Percentiles rank a stretch among this genome's conserved stretches.
Conservation (phyloP, 768 basidiomycete species). For the Candolleomyces eurysporus region DNA sequence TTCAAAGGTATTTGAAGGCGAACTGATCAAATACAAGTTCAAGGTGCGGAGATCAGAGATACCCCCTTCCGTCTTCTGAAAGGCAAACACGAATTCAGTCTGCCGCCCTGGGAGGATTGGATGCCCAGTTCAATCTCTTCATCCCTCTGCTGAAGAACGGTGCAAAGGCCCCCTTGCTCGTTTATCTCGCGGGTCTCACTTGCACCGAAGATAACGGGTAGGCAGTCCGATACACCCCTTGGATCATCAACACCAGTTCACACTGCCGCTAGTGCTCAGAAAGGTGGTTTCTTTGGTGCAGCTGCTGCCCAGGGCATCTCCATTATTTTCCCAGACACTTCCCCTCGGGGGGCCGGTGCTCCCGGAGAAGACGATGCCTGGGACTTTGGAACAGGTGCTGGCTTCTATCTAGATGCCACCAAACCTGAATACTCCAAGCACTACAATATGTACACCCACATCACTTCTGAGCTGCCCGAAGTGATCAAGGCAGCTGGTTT, state of each 20-base stretch:
- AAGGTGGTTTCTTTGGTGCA: conserved; percentile 87
- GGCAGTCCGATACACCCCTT: conserved; percentile 14
- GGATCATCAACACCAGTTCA: background rate
- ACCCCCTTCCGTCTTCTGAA: background rate
- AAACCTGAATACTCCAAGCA: conserved; percentile 65
- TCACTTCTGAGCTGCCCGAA: conserved; percentile 81
- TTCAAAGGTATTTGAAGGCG: conserved; percentile 80
- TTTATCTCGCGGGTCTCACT: conserved; percentile 86
- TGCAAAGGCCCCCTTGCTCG: conserved; percentile 60
- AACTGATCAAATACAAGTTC: conserved; percentile 84
- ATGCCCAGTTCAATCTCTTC: conserved; percentile 86
- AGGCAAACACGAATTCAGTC: conserved; percentile 46
- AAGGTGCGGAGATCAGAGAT: conserved; percentile 40
- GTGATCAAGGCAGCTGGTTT: conserved; percentile 71
- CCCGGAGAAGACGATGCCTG: conserved; percentile 79
- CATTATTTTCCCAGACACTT: conserved; percentile 93
- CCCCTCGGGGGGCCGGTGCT: conserved; percentile 87
- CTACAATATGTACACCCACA: conserved; percentile 88
- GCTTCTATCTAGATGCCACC: conserved; percentile 95
- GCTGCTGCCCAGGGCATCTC: conserved; percentile 87
- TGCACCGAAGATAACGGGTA: conserved; percentile 95
- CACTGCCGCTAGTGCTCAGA: conserved; percentile 66
- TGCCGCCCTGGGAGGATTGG: conserved; percentile 61
- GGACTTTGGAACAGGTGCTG: conserved; percentile 95
- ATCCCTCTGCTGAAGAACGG: conserved; percentile 60